Percentiles rank a stretch among this genome's conserved stretches.
Evolutionary conservation across 352 stramenopile species (phyloP).

Genomic region (Globisporangium paddicum): DNA sequence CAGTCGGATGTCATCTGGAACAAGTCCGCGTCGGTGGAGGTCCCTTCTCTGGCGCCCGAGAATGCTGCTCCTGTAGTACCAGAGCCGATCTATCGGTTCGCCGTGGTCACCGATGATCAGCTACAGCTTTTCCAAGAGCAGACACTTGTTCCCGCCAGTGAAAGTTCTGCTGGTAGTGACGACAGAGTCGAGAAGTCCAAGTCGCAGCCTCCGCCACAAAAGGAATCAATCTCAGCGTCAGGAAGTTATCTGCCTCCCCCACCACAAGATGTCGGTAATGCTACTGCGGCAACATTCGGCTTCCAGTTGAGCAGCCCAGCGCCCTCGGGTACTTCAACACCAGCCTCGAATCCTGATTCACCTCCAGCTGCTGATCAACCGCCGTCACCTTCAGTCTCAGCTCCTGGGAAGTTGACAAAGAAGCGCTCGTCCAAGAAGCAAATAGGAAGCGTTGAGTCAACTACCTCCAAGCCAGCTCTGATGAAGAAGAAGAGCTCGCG

Average conservation of each 20-base stretch:
- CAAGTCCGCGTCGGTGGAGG: neutral
- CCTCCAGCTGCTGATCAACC: neutral
- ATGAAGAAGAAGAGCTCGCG: conserved; percentile 7
- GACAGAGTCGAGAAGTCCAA: neutral
- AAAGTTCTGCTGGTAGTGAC: neutral
- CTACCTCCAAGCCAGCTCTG: neutral
- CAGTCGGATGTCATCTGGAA: neutral
- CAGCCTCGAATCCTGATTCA: neutral
- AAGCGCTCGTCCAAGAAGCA: neutral
- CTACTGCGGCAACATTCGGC: neutral
- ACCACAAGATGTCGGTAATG: neutral
- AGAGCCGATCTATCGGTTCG: too few species aligned
- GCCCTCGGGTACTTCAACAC: neutral
- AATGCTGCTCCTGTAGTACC: neutral
- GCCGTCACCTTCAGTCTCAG: neutral
- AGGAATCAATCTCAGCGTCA: neutral
- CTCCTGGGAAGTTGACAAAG: neutral
- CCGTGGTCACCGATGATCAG: too few species aligned
- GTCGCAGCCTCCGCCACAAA: neutral
- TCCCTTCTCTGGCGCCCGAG: neutral
- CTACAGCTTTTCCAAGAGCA: too few species aligned
- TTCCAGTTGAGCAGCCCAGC: neutral
- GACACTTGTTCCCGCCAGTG: too few species aligned
- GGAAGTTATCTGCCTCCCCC: neutral
- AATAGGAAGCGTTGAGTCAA: neutral